A percentile compares a stretch with the other conserved stretches of the same genome.
Conservation (phyloP, 495 filamentous ascomycete species). For the Neurospora discreta region DNA sequence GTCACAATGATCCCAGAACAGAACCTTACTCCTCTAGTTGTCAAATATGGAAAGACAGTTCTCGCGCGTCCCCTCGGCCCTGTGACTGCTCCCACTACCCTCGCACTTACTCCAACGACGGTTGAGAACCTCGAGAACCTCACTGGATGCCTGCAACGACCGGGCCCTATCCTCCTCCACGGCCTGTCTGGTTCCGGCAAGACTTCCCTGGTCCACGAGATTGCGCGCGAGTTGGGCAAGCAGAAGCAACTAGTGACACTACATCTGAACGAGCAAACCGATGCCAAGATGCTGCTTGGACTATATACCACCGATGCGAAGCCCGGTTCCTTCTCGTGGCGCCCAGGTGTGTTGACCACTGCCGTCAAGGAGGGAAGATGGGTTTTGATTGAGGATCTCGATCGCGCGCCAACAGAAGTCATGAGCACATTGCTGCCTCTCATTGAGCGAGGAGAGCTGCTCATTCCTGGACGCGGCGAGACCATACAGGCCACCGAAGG, state of each 20-base stretch:
- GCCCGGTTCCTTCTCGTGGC: slow-evolving; percentile 84
- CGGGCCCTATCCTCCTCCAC: slow-evolving; percentile 65
- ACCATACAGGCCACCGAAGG: slow-evolving; percentile 67
- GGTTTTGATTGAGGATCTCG: slow-evolving; percentile 93
- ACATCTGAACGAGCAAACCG: slow-evolving; percentile 93
- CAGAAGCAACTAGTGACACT: slow-evolving; percentile 73
- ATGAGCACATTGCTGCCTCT: slow-evolving; percentile 84
- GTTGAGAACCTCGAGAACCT: slow-evolving; percentile 56
- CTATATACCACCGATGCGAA: slow-evolving; percentile 79
- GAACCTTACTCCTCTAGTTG: slow-evolving; percentile 30
- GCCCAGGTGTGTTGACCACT: slow-evolving; percentile 85
- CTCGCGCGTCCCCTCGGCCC: slow-evolving; percentile 52
- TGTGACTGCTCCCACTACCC: slow-evolving; percentile 34
- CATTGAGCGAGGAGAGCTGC: slow-evolving; percentile 75
- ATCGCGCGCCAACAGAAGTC: slow-evolving; percentile 91
- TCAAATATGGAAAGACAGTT: slow-evolving; percentile 47
- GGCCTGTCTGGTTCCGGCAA: slow-evolving; percentile 86
- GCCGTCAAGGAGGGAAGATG: slow-evolving; percentile 89
- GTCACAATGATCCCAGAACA: slow-evolving; percentile 13
- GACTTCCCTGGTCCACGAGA: slow-evolving; percentile 71
- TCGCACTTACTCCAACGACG: slow-evolving; percentile 66
- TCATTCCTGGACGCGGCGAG: slow-evolving; percentile 79
- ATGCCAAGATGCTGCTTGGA: slow-evolving; percentile 88
- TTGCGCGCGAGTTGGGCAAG: slow-evolving; percentile 65
- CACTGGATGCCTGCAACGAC: slow-evolving; percentile 48